A percentile compares a stretch with the other conserved stretches of the same genome.
phyloP scores from a whole-genome alignment of 2,329 filamentous ascomycete species.

The Alternaria metachromatica region DNA sequence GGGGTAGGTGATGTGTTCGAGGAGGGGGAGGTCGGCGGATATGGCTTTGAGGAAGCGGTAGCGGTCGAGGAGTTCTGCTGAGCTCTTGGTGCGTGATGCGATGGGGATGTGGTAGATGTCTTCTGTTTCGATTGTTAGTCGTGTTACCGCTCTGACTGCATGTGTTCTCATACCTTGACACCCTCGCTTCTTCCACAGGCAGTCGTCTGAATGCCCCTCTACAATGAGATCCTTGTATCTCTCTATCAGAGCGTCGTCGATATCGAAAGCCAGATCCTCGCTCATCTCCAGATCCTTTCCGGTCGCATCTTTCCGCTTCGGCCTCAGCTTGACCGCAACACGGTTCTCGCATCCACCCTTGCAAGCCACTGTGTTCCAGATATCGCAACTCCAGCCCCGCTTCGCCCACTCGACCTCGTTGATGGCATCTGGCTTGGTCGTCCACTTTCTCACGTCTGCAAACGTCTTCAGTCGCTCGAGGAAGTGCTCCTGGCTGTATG shows the following conservation, averaged over 20 bases:
- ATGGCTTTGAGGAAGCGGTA: constrained; percentile 50
- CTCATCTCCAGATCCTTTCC: constrained; percentile 59
- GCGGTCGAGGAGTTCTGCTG: constrained; percentile 48
- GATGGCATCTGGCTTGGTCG: constrained; percentile 85
- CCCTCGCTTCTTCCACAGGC: constrained; percentile 85
- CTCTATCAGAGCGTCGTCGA: constrained; percentile 72
- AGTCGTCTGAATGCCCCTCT: constrained; percentile 78
- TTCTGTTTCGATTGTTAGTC: constrained; percentile 48
- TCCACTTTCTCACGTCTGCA: constrained; percentile 89
- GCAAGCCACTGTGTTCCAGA: constrained; percentile 78
- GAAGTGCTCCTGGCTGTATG: constrained; percentile 83
- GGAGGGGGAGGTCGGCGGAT: constrained; percentile 39
- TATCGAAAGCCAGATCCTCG: constrained; percentile 54
- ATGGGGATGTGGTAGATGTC: constrained; percentile 68
- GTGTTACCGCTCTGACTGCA: not conserved
- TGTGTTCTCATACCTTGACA: constrained; percentile 71
- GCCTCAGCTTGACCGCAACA: constrained; percentile 75
- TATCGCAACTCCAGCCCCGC: constrained; percentile 83
- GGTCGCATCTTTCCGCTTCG: constrained; percentile 58
- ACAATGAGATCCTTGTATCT: constrained; percentile 77
- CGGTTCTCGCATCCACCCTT: constrained; percentile 81
- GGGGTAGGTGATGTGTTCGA: constrained; percentile 43
- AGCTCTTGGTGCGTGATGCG: constrained; percentile 46
- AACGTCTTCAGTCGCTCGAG: constrained; percentile 84
- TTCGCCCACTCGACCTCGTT: constrained; percentile 96